Evolutionary conservation across 2,329 filamentous ascomycete species (phyloP).

Genomic region (Tolypocladium nubicola): DNA sequence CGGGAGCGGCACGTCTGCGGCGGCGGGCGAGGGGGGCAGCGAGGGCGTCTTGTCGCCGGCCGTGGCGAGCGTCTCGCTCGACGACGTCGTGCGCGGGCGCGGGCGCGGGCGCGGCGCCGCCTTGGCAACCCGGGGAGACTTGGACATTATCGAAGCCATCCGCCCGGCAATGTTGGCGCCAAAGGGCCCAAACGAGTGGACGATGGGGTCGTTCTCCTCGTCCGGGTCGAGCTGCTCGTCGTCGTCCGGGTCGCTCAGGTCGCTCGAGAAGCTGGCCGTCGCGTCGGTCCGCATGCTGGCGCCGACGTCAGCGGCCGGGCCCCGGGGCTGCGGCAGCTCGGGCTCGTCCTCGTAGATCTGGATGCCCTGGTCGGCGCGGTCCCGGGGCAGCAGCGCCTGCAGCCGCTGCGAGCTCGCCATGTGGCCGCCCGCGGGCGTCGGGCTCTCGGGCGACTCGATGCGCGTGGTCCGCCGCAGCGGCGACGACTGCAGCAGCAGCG

Average conservation of each 20-base stretch:
- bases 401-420: constrained; percentile 33
- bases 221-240: constrained; percentile 63
- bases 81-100: constrained; percentile 10
- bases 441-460: constrained; percentile 67
- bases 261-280: constrained; percentile 46
- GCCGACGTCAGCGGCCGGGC: constrained; percentile 12
- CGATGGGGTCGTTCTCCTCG: constrained; percentile 88
- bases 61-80: constrained; percentile 10
- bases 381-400: constrained; percentile 30
- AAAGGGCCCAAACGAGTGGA: constrained; percentile 87
- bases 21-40: constrained; percentile 10
- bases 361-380: constrained; percentile 33
- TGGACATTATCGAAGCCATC: constrained; percentile 65
- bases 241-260: constrained; percentile 46
- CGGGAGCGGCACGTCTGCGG: constrained; percentile 1
- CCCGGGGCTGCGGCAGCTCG: constrained; percentile 25
- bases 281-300: constrained; percentile 40
- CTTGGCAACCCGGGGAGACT: constrained; percentile 44
- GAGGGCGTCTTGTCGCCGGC: constrained; percentile 8
- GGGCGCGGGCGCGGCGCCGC: constrained; percentile 12
- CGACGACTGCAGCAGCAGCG: constrained; percentile 49
- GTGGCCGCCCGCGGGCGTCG: constrained; percentile 31
- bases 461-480: constrained; percentile 44
- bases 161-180: constrained; percentile 76
- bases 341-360: constrained; percentile 65